Evolutionary conservation across 495 filamentous ascomycete genomes (phyloP), one percentile per base, ranked within the genome.

Genomic region (Annulohypoxylon stygium): DNA sequence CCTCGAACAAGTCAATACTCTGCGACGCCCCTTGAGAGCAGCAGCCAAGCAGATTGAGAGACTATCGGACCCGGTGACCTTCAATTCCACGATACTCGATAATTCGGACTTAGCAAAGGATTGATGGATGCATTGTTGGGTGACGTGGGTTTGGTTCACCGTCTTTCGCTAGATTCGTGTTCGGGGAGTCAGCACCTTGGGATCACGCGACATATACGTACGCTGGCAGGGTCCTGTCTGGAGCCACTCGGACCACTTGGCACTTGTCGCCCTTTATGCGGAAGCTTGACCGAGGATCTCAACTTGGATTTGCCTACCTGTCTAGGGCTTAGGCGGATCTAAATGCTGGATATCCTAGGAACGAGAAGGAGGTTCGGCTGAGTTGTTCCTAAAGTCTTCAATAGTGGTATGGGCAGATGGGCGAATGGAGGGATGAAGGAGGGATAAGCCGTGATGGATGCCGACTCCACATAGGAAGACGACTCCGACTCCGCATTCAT

Each of bases 211-310:
- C 67, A 65, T 62, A 34, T 54, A 50, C 61, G 48, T 16, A 36
- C n/a, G 47, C 37, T 66, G 55, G 61, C 65, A 69, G 55, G 61
- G 61, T 53, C 26, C 18, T 39, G 16, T 61, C 51, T 63, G 60
- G 70, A 55, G 69, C 53, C 57, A 70, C 71, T 61, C 66, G 71
- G 41, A 74, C 53, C 50, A 70, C 71, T 61, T 70, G 71, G 50
- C 66, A 41, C 39, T 34, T 61, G 7, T 34, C 39, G 3, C 16
- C 61, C 55, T 57, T 67, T 62, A 59, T 59, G 41, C 67, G 48
- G 41, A 65, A 36, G 61, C 61, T 30, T 63, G 62, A 61, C 39
- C 33, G 57, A 66, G 54, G 41, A 70, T 74, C 57, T 63, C 50
- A 30, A 55, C 50, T 50, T 63, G 41, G 41, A 47, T 51, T 45